These are phyloP conservation scores for Syzygium syzygioides DNA, from an alignment of 441 rosid species.

Conservation along the genomic window DNA sequence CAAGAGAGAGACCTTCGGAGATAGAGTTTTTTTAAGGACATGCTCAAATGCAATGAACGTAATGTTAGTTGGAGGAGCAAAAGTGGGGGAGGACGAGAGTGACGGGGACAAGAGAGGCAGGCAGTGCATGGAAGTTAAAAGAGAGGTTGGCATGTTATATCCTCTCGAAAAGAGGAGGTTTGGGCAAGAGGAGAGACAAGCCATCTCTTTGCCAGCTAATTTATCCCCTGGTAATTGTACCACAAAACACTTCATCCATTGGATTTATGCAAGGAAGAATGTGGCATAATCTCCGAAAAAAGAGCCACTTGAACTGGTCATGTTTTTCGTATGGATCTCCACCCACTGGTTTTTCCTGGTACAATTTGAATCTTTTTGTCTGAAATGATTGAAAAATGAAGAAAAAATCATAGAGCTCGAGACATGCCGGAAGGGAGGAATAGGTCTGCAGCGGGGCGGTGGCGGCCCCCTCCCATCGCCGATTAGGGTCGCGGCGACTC, in stretches of 20 bases:
- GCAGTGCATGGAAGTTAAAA: neutral
- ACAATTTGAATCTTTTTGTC: neutral
- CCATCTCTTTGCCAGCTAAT: neutral
- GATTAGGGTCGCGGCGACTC: neutral
- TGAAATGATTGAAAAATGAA: neutral
- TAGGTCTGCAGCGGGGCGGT: neutral
- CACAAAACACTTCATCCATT: neutral
- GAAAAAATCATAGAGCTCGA: neutral
- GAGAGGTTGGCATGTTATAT: neutral
- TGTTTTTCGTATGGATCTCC: neutral
- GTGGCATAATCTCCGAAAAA: too few species aligned
- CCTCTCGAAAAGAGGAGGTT: neutral
- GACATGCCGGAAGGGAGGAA: neutral
- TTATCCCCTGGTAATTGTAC: too few species aligned
- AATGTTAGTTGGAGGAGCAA: neutral
- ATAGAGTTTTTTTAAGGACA: too few species aligned
- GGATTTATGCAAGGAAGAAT: neutral
- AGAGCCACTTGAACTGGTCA: neutral
- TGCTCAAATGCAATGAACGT: too few species aligned
- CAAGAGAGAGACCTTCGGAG: too few species aligned
- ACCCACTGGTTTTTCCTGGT: neutral
- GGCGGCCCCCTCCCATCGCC: neutral
- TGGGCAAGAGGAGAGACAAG: neutral
- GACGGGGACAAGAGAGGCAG: neutral
- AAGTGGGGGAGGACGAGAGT: neutral